Evolutionary conservation across 352 stramenopile genomes (phyloP).

Genomic region (Phytophthora constricta): DNA sequence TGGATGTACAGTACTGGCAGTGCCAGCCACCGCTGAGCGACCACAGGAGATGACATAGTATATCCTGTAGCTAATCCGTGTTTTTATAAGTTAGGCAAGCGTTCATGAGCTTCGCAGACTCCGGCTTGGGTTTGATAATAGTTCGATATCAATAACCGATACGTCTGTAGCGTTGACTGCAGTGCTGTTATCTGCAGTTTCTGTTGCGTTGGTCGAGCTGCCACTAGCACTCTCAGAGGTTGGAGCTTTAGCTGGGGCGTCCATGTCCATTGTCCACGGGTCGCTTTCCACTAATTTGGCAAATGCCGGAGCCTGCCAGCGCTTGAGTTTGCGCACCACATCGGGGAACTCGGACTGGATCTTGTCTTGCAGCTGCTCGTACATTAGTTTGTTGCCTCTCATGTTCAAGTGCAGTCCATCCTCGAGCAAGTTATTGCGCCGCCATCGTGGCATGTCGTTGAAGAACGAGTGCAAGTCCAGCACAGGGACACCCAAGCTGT

Average conservation of each 20-base stretch:
- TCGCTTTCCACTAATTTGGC: slow-evolving; percentile 24
- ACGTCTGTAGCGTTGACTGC: neutral
- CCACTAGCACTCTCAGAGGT: neutral
- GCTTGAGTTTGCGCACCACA: slow-evolving; percentile 25
- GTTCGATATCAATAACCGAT: neutral
- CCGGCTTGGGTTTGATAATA: neutral
- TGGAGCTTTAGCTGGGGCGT: neutral
- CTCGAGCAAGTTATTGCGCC: slow-evolving; percentile 49
- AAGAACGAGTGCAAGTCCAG: slow-evolving; percentile 59
- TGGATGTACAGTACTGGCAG: too few species aligned
- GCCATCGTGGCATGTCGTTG: slow-evolving; percentile 45
- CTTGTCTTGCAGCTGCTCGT: slow-evolving; percentile 44
- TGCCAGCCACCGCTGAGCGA: too few species aligned
- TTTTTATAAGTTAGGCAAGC: neutral
- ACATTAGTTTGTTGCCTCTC: slow-evolving; percentile 59
- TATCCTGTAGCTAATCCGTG: neutral
- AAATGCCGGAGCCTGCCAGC: slow-evolving; percentile 29
- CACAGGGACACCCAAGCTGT: slow-evolving; percentile 31
- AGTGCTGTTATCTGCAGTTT: neutral
- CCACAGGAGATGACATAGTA: too few species aligned
- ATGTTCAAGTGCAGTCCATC: slow-evolving; percentile 62
- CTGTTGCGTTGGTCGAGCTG: neutral
- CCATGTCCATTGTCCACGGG: slow-evolving; percentile 20
- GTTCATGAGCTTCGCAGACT: neutral
- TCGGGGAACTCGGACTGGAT: slow-evolving; percentile 41